phyloP scores from a whole-genome alignment of 2,329 filamentous ascomycete species.

The Penicillium sp. region DNA sequence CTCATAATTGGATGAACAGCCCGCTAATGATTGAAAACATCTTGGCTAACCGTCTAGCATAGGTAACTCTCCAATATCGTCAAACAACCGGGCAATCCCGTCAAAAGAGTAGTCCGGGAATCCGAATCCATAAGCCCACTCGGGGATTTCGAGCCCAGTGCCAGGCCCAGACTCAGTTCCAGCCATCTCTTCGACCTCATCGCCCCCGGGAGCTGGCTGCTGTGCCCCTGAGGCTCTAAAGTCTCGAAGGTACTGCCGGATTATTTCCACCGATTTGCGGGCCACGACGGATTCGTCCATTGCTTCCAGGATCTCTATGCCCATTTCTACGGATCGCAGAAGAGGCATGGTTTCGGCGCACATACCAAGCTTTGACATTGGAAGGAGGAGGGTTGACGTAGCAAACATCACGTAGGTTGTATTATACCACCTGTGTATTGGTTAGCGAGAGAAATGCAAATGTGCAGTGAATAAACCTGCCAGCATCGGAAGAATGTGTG shows the following conservation, averaged over 20 bases:
- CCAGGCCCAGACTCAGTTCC: slow-evolving; percentile 11
- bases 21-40: neutral
- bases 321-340: slow-evolving; percentile 35
- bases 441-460: neutral
- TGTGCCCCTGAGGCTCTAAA: slow-evolving; percentile 21
- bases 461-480: slow-evolving; percentile 20
- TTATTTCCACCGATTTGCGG: slow-evolving; percentile 39
- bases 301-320: slow-evolving; percentile 41
- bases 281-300: slow-evolving; percentile 46
- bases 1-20: neutral
- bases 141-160: slow-evolving; percentile 29
- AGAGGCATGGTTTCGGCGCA: slow-evolving; percentile 29
- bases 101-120: slow-evolving; percentile 40
- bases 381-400: slow-evolving; percentile 38
- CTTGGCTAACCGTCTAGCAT: slow-evolving; percentile 26
- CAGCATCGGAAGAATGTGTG: slow-evolving; percentile 45
- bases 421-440: slow-evolving; percentile 41
- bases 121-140: slow-evolving; percentile 37
- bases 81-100: slow-evolving; percentile 35
- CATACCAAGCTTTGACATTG: slow-evolving; percentile 32
- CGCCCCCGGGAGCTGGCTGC: slow-evolving; percentile 1
- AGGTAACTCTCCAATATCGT: slow-evolving; percentile 32
- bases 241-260: slow-evolving; percentile 33
- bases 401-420: slow-evolving; percentile 45
- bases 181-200: slow-evolving; percentile 3